Evolutionary conservation across 306 rosid species (phyloP).

Genomic region (Arachis stenosperma): DNA sequence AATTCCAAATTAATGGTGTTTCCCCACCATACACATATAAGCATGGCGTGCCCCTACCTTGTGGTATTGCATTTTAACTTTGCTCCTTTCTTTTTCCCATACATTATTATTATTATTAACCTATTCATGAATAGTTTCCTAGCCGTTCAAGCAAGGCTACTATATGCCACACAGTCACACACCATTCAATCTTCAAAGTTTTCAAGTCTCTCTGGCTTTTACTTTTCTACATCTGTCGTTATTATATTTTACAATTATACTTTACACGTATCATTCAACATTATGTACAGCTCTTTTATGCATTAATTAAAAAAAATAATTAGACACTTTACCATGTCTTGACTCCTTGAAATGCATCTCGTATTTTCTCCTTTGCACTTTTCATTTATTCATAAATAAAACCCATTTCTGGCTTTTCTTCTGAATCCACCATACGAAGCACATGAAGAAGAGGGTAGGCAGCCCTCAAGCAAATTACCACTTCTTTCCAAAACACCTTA

Average conservation of each 20-base stretch:
- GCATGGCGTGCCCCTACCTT: slow-evolving; percentile 3
- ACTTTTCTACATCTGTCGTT: background rate
- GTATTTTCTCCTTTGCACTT: too few relatives aligned
- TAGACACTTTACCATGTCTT: too few relatives aligned
- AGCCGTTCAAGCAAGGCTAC: slow-evolving; percentile 2
- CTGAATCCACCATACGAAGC: too few relatives aligned
- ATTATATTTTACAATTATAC: background rate
- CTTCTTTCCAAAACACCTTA: too few relatives aligned
- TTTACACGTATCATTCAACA: background rate
- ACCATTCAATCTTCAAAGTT: background rate
- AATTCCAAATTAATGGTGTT: background rate
- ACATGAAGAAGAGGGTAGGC: too few relatives aligned
- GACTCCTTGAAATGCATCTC: too few relatives aligned
- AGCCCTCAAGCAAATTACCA: too few relatives aligned
- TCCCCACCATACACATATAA: background rate
- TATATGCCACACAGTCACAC: too few relatives aligned
- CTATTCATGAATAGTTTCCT: background rate
- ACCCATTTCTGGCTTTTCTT: too few relatives aligned
- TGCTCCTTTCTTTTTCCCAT: slow-evolving; percentile 2
- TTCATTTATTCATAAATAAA: too few relatives aligned
- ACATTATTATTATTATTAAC: background rate
- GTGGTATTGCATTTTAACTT: slow-evolving; percentile 15
- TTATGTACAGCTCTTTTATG: background rate
- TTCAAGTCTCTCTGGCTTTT: background rate
- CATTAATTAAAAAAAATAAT: too few relatives aligned